phyloP scores from a whole-genome alignment of 805 yeast genomes.

The Starmerella ratchasimensis region DNA sequence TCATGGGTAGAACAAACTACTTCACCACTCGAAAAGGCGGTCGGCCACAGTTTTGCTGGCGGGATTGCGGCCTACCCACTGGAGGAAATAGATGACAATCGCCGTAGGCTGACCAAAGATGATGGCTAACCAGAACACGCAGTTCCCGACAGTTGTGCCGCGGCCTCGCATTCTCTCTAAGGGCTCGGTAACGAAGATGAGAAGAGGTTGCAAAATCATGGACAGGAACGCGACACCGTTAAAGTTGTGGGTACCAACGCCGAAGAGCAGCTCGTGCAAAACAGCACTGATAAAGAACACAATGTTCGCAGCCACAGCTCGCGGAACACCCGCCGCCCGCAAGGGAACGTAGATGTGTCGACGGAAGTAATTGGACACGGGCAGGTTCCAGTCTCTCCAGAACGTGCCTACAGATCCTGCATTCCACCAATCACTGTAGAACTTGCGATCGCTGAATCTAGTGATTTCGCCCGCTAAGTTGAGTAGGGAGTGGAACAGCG shows the following conservation, averaged over 20 bases:
- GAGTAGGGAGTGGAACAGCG: conserved; percentile 32
- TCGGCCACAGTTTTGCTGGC: conserved; percentile 5
- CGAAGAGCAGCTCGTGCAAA: conserved; percentile 35
- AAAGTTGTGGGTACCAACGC: conserved; percentile 35
- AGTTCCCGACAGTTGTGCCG: conserved; percentile 33
- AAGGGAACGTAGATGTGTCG: conserved; percentile 34
- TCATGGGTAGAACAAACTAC: too few species aligned
- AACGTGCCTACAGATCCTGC: conserved; percentile 36
- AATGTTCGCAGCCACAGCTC: conserved; percentile 24
- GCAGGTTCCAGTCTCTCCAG: conserved; percentile 37
- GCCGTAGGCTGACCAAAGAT: conserved; percentile 36
- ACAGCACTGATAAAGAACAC: conserved; percentile 34
- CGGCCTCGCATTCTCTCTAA: conserved; percentile 31
- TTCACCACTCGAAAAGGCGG: too few species aligned
- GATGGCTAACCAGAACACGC: conserved; percentile 35
- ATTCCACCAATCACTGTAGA: conserved; percentile 40
- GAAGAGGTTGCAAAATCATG: conserved; percentile 34
- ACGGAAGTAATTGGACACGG: conserved; percentile 32
- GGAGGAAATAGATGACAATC: conserved; percentile 32
- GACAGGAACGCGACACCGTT: conserved; percentile 35
- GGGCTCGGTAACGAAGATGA: conserved; percentile 31
- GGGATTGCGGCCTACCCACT: conserved; percentile 27
- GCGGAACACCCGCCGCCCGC: conserved; percentile 26
- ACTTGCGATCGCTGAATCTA: conserved; percentile 34
- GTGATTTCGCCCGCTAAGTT: conserved; percentile 34